Percentiles rank a stretch among this genome's conserved stretches.
Evolutionary conservation across 2,329 filamentous ascomycete genomes (phyloP).

Genomic region (Aureobasidium pullulans): DNA sequence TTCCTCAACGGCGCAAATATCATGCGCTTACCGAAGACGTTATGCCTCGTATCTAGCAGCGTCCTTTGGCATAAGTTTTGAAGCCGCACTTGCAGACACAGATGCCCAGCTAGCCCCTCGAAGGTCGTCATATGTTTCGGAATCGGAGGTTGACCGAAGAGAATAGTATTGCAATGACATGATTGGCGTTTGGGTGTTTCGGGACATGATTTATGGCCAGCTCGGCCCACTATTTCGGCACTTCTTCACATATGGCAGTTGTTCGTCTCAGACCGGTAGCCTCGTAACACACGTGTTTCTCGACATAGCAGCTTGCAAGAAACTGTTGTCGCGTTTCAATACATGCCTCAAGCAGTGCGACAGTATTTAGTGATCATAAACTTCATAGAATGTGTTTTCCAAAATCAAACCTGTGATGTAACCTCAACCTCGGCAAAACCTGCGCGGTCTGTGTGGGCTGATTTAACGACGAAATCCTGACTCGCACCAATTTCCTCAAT

Average conservation of each 20-base stretch:
- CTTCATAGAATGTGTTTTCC: background rate
- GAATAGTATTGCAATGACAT: background rate
- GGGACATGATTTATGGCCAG: background rate
- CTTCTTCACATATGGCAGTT: background rate
- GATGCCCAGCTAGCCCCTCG: slow-evolving; percentile 5
- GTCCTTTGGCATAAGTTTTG: slow-evolving; percentile 6
- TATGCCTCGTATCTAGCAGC: slow-evolving; percentile 8
- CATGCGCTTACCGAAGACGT: slow-evolving; percentile 7
- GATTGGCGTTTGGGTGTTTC: background rate
- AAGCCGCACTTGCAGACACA: slow-evolving; percentile 8
- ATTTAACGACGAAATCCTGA: slow-evolving; percentile 5
- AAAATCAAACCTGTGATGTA: background rate
- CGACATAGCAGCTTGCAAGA: background rate
- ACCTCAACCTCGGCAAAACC: slow-evolving; percentile 9
- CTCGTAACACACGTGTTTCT: background rate
- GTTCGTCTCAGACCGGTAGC: background rate
- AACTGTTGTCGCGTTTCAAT: background rate
- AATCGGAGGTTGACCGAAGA: slow-evolving; percentile 3
- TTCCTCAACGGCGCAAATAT: slow-evolving; percentile 6
- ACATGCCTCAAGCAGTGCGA: background rate
- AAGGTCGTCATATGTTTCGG: background rate
- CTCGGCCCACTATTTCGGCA: background rate
- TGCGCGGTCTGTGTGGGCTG: slow-evolving; percentile 8
- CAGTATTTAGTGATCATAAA: no score
- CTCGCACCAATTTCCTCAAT: slow-evolving; percentile 12